These are phyloP conservation scores for Camellia japonica DNA, from an alignment of 148 eudicot species.

Conservation along the genomic window DNA sequence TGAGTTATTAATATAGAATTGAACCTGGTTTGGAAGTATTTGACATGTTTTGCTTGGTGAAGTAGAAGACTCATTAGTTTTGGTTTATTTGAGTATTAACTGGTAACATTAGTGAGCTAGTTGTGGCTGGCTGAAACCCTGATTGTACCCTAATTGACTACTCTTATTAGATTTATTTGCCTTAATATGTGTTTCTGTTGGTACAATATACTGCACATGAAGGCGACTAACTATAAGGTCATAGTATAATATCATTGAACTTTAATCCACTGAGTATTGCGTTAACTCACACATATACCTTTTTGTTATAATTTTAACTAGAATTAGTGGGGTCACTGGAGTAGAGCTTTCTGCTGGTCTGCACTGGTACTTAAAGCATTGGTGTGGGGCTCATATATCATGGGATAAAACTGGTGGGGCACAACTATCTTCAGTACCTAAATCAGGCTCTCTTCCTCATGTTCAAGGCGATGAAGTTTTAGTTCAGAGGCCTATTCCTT, in stretches of 20 bases:
- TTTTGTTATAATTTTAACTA: constrained; percentile 6
- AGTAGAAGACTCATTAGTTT: neutral
- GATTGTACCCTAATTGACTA: neutral
- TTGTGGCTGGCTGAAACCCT: neutral
- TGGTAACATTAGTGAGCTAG: constrained; percentile 7
- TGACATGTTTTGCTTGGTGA: neutral
- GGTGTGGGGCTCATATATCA: constrained; percentile 51
- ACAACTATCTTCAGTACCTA: constrained; percentile 43
- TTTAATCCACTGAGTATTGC: neutral
- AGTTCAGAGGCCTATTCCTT: constrained; percentile 43
- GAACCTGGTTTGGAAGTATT: neutral
- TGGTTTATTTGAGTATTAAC: neutral
- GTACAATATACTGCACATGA: neutral
- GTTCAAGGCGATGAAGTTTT: constrained; percentile 32
- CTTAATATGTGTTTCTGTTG: neutral
- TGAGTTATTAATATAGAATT: neutral
- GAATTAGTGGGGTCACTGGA: constrained; percentile 50
- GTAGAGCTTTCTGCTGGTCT: constrained; percentile 51
- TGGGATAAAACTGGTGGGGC: constrained; percentile 54
- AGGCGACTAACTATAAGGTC: neutral
- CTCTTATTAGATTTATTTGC: neutral
- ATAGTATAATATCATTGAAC: neutral
- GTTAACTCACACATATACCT: neutral
- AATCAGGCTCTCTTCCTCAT: constrained; percentile 43
- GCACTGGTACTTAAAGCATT: constrained; percentile 52